Evolutionary conservation across 1,284 basidiomycete genomes (phyloP).

Genomic region (Prillingera fragicola): DNA sequence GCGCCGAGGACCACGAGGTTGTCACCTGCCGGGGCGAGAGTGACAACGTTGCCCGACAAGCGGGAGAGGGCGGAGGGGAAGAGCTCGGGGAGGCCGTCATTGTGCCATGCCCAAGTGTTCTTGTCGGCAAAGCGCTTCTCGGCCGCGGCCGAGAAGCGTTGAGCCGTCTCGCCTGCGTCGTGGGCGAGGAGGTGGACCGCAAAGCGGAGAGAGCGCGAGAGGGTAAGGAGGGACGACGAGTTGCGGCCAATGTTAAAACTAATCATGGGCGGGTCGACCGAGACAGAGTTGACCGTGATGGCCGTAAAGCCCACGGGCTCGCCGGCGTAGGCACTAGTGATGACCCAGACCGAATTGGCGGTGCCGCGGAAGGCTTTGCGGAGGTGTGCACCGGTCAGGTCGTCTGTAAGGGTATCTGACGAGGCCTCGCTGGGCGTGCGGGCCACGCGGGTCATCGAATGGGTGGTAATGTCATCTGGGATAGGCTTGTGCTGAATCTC

Average conservation of each 20-base stretch:
- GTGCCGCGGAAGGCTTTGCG: constrained; percentile 10
- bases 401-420: too few relatives aligned
- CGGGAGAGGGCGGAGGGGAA: constrained; percentile 4
- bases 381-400: background rate
- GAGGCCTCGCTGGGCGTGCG: too few relatives aligned
- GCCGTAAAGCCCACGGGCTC: constrained; percentile 14
- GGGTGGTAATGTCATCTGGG: background rate
- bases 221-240: constrained; percentile 3
- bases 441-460: background rate
- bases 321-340: constrained; percentile 8
- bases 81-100: constrained; percentile 10
- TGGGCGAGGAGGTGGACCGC: constrained; percentile 11
- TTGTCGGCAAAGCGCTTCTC: constrained; percentile 11
- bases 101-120: constrained; percentile 9
- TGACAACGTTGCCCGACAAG: constrained; percentile 8
- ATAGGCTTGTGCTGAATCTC: background rate
- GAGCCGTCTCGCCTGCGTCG: constrained; percentile 2
- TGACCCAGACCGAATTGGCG: constrained; percentile 12
- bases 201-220: constrained; percentile 12
- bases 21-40: constrained; percentile 11
- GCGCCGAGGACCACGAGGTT: constrained; percentile 13
- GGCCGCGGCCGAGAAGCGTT: constrained; percentile 5
- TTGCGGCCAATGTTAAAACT: constrained; percentile 14
- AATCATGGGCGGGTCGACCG: constrained; percentile 16
- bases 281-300: constrained; percentile 15